phyloP scores from a whole-genome alignment of 2,329 filamentous ascomycete genomes.

The Stachybotrys chlorohalonatus region DNA sequence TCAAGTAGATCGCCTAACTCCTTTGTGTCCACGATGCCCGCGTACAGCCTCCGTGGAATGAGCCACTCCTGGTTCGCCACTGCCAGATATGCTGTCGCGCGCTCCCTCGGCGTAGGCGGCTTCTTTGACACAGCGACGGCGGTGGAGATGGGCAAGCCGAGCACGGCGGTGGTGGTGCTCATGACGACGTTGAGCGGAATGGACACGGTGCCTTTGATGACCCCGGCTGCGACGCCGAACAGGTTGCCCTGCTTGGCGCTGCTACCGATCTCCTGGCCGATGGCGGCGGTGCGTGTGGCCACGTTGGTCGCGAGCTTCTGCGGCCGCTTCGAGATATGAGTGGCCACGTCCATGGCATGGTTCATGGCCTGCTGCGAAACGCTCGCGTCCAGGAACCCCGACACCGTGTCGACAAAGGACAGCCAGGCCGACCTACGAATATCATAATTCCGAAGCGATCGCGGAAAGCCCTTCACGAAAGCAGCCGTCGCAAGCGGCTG shows the following conservation, averaged over 20 bases:
- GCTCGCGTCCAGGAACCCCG: background rate
- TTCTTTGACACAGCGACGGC: background rate
- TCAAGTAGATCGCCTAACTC: background rate
- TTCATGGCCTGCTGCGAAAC: background rate
- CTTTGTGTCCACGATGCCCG: background rate
- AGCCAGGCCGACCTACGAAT: background rate
- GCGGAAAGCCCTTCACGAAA: background rate
- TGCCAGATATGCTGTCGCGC: background rate
- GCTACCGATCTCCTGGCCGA: slow-evolving; percentile 1
- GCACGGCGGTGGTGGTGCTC: background rate
- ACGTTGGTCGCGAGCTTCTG: background rate
- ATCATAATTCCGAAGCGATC: background rate
- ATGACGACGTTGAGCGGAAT: background rate
- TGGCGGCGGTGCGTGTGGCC: background rate
- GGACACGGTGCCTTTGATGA: background rate
- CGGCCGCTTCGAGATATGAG: background rate
- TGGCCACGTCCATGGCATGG: background rate
- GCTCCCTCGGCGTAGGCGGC: background rate
- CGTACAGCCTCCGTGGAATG: background rate
- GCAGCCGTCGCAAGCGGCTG: background rate
- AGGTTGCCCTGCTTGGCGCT: background rate
- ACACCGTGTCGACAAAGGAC: background rate
- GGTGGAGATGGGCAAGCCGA: background rate
- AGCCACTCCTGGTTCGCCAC: background rate
- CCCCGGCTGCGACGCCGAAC: background rate